phyloP scores from a whole-genome alignment of 495 filamentous ascomycete species.

The Hypoxylon crocopeplum region DNA sequence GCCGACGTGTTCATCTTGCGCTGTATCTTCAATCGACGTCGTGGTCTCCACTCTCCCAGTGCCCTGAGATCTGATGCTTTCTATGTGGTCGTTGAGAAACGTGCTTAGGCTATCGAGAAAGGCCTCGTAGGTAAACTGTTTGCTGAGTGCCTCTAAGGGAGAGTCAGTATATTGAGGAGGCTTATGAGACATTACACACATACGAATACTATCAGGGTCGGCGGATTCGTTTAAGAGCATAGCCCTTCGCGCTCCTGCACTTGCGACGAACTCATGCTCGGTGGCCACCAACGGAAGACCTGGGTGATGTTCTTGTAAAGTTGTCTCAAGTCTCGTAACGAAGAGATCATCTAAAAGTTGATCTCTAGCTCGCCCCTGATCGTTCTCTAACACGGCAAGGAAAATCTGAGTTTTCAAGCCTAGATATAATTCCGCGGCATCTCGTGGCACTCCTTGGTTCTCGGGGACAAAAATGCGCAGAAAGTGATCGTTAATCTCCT shows the following conservation, averaged over 20 bases:
- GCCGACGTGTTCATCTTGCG: slow-evolving; percentile 16
- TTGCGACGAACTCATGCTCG: slow-evolving; percentile 76
- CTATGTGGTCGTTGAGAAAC: slow-evolving; percentile 79
- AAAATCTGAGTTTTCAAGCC: slow-evolving; percentile 90
- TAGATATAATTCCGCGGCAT: slow-evolving; percentile 74
- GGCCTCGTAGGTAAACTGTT: slow-evolving; percentile 81
- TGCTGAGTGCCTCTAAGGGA: slow-evolving; percentile 61
- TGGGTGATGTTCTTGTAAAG: slow-evolving; percentile 68
- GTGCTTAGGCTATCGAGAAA: slow-evolving; percentile 76
- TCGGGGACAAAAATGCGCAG: slow-evolving; percentile 84
- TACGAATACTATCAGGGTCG: slow-evolving; percentile 64
- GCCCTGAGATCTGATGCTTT: slow-evolving; percentile 63
- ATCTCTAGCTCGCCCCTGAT: slow-evolving; percentile 66
- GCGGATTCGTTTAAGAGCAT: slow-evolving; percentile 69
- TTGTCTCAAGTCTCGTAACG: slow-evolving; percentile 69
- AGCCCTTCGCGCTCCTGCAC: slow-evolving; percentile 67
- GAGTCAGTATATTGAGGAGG: slow-evolving; percentile 31
- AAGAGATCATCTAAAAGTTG: slow-evolving; percentile 78
- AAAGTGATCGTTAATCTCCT: slow-evolving; percentile 84
- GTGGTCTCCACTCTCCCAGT: slow-evolving; percentile 51
- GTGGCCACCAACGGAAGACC: slow-evolving; percentile 68
- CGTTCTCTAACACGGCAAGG: slow-evolving; percentile 66
- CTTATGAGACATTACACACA: slow-evolving; percentile 16
- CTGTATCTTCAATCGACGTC: slow-evolving; percentile 41
- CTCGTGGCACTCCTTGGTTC: slow-evolving; percentile 72